Base-by-base conservation (phyloP, 345 rosid species). In the Eutrema yunnanense region DNA sequence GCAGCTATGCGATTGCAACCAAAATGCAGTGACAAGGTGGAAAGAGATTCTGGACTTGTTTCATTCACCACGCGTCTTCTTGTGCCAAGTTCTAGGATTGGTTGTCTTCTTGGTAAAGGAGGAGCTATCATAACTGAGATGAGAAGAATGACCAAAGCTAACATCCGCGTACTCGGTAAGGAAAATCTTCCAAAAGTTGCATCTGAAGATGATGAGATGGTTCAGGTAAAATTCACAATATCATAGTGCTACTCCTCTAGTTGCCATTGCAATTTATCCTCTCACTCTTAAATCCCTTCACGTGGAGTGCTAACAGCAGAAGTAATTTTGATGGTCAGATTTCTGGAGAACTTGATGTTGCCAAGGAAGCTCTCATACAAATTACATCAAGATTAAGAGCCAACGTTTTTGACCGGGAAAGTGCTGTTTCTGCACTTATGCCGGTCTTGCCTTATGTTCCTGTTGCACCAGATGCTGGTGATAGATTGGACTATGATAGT, bases 31-130 rank as follows among this genome's bases (percentile, higher is more conserved):
- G 99, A 92, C 64, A 92, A 82, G 84, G 72, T 83, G 36, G 99
- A 92, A 84, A 87, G 98, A 81, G 99, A 95, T 81, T 95, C 99
- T 2, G 98, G 99, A 33, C 80, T 95, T 26, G 78, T 92, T 79
- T 90, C 98, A 65, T 90, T 82, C 80, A 88, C 96, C 16, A 90
- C 96, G 56, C 98, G 98, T 47, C 80, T 95, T 55, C 96, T 95
- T 56, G 97, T 92, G 65, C 98, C 98, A 32, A 83, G 96, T 74
- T 87, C 94, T 54, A 80, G 90, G 62, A 95, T 95, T 82, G 99
- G 99, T 64, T 95, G 99, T 81, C 86, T 95, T 52, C 88, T 95
- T 74, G 99, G 99, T 55, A 92, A 92, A 81, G 94, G 96, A 51
- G 99, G 99, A 70, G 77, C 84, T 61, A 90, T 95, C 72, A 88